phyloP scores from a whole-genome alignment of 2,329 filamentous ascomycete genomes.

The Colletotrichum costaricense region DNA sequence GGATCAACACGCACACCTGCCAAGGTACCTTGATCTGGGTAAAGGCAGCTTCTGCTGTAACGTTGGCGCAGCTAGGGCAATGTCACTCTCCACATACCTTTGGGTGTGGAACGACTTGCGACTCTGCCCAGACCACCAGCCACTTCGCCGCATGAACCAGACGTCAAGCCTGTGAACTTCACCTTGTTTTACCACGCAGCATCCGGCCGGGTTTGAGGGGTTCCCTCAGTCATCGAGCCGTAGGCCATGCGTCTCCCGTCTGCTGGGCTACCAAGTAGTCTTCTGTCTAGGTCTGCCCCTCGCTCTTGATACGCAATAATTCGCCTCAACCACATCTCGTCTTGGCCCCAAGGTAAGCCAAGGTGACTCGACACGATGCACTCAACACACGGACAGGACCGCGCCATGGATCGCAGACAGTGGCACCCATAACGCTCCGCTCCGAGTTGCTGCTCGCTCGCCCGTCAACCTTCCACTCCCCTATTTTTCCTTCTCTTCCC shows the following conservation, averaged over 20 bases:
- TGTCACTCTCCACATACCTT: background rate
- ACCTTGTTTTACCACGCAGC: constrained; percentile 32
- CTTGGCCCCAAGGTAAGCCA: background rate
- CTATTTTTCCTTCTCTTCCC: background rate
- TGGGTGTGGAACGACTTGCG: background rate
- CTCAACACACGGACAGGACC: constrained; percentile 9
- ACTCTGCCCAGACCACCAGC: constrained; percentile 20
- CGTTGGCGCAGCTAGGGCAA: constrained; percentile 11
- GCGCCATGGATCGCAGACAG: constrained; percentile 6
- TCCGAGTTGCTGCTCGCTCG: constrained; percentile 8
- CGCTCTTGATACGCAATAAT: background rate
- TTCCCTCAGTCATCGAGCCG: constrained; percentile 6
- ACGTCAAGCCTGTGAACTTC: constrained; percentile 25
- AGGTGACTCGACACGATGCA: background rate
- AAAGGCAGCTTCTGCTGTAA: constrained; percentile 24
- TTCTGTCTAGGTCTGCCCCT: background rate
- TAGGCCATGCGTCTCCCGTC: background rate
- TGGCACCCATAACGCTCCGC: constrained; percentile 9
- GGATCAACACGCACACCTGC: background rate
- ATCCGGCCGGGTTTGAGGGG: constrained; percentile 19
- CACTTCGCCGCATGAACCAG: constrained; percentile 31
- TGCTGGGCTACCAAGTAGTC: background rate
- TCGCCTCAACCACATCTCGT: background rate
- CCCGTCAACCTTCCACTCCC: background rate
- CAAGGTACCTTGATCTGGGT: constrained; percentile 2